Percentiles rank a stretch among this genome's conserved stretches.
phyloP scores from a whole-genome alignment of 2,329 filamentous ascomycete species.

The Simplicillium sp. region DNA sequence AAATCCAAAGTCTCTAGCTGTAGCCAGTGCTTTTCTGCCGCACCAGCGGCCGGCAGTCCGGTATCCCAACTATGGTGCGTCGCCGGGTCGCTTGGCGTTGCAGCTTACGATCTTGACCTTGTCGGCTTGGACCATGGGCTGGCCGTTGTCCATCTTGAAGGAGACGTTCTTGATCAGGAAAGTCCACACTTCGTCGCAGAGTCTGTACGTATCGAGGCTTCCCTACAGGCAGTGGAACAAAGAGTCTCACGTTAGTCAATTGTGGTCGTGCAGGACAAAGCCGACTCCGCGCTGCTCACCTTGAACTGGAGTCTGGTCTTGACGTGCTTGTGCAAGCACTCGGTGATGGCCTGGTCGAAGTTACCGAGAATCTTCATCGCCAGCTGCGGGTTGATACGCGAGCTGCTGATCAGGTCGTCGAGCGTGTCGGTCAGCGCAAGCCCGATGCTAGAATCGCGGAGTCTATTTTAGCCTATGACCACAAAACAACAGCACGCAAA shows the following conservation, averaged over 20 bases:
- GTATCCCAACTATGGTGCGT: constrained; percentile 16
- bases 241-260: not conserved
- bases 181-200: constrained; percentile 99
- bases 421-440: constrained; percentile 91
- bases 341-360: constrained; percentile 89
- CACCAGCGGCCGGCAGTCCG: too few species aligned
- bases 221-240: constrained; percentile 58
- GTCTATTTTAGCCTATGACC: constrained; percentile 12
- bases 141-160: constrained; percentile 90
- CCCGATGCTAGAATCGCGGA: constrained; percentile 61
- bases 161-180: constrained; percentile 97
- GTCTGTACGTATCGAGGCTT: constrained; percentile 94
- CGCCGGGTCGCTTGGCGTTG: constrained; percentile 66
- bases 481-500: not conserved
- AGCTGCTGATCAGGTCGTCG: constrained; percentile 89
- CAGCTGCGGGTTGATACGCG: constrained; percentile 92
- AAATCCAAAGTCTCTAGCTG: not conserved
- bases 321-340: constrained; percentile 85
- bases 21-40: not conserved
- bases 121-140: constrained; percentile 66
- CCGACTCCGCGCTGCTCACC: constrained; percentile 46
- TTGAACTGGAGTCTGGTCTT: constrained; percentile 91
- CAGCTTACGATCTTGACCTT: constrained; percentile 98
- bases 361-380: constrained; percentile 97
- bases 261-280: constrained; percentile 2